A percentile compares a stretch with the other conserved stretches of the same genome.
These are phyloP conservation scores for Talaromyces sp. DNA, from an alignment of 2,329 filamentous ascomycete species.

Conservation along the genomic window DNA sequence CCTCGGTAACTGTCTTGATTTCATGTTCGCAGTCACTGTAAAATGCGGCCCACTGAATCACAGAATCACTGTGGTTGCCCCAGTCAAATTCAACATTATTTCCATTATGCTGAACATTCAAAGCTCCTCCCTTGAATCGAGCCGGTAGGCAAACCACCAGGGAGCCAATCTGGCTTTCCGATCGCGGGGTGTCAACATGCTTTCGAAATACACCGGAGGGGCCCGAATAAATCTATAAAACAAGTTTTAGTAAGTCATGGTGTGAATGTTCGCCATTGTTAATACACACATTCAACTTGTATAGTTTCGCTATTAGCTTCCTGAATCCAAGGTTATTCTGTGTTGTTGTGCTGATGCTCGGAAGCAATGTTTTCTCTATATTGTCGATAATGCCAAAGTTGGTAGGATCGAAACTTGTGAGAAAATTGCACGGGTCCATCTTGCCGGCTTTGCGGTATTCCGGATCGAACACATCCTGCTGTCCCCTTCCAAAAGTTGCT, in stretches of 20 bases:
- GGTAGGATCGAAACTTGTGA: slow-evolving; percentile 48
- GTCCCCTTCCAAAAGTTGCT: slow-evolving; percentile 46
- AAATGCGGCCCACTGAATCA: slow-evolving; percentile 33
- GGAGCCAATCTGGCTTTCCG: slow-evolving; percentile 46
- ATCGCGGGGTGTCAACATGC: slow-evolving; percentile 52
- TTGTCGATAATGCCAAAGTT: slow-evolving; percentile 49
- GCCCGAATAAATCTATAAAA: slow-evolving; percentile 44
- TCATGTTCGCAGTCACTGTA: slow-evolving; percentile 35
- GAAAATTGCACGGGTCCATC: slow-evolving; percentile 45
- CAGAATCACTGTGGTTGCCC: slow-evolving; percentile 15
- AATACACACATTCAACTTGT: slow-evolving; percentile 49
- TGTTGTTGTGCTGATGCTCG: slow-evolving; percentile 5
- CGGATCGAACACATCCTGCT: slow-evolving; percentile 47
- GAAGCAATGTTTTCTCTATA: slow-evolving; percentile 44
- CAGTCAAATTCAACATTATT: slow-evolving; percentile 23
- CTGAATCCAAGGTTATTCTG: slow-evolving; percentile 11
- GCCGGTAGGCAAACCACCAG: slow-evolving; percentile 50
- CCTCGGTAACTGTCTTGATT: slow-evolving; percentile 42
- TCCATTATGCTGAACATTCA: slow-evolving; percentile 30
- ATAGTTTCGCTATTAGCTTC: slow-evolving; percentile 49
- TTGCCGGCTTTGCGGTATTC: slow-evolving; percentile 50
- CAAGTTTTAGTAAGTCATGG: too few relatives aligned
- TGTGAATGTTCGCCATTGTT: too few relatives aligned
- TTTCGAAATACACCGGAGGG: slow-evolving; percentile 48
- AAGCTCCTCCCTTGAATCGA: slow-evolving; percentile 25